Conservation (phyloP, 495 filamentous ascomycete species). For the Diplogelasinospora grovesii region DNA sequence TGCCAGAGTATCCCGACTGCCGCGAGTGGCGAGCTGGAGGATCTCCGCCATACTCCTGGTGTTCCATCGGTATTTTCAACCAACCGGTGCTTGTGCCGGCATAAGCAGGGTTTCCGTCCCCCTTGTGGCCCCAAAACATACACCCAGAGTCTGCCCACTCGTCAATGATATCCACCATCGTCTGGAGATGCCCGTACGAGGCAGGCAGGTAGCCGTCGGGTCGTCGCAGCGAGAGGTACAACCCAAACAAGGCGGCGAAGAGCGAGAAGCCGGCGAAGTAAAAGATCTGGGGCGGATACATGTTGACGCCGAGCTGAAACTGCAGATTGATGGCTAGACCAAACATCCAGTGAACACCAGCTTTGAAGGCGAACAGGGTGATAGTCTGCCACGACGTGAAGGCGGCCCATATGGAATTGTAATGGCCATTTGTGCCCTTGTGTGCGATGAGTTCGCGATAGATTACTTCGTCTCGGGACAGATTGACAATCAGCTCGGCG, state of each 20-base stretch:
- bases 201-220: slow-evolving; percentile 37
- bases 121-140: slow-evolving; percentile 42
- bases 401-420: slow-evolving; percentile 30
- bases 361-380: slow-evolving; percentile 36
- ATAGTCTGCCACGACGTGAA: slow-evolving; percentile 37
- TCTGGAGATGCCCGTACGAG: slow-evolving; percentile 39
- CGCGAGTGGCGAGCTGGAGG: neutral
- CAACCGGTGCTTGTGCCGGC: slow-evolving; percentile 17
- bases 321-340: slow-evolving; percentile 32
- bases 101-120: slow-evolving; percentile 10
- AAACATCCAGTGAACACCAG: slow-evolving; percentile 41
- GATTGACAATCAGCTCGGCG: slow-evolving; percentile 39
- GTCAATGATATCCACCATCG: slow-evolving; percentile 39
- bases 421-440: slow-evolving; percentile 25
- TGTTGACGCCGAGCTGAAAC: slow-evolving; percentile 28
- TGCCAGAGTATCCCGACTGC: no score
- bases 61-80: slow-evolving; percentile 14
- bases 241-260: slow-evolving; percentile 29
- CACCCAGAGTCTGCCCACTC: slow-evolving; percentile 32
- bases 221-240: slow-evolving; percentile 27
- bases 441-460: slow-evolving; percentile 27
- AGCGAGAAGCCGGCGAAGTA: slow-evolving; percentile 27
- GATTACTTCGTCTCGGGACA: slow-evolving; percentile 38
- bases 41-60: slow-evolving; percentile 18
- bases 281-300: slow-evolving; percentile 32